Evolutionary conservation across 176 grass and related monocot genomes (phyloP), one percentile per base, ranked within the genome.

Genomic region (Pontederia crassipes): DNA sequence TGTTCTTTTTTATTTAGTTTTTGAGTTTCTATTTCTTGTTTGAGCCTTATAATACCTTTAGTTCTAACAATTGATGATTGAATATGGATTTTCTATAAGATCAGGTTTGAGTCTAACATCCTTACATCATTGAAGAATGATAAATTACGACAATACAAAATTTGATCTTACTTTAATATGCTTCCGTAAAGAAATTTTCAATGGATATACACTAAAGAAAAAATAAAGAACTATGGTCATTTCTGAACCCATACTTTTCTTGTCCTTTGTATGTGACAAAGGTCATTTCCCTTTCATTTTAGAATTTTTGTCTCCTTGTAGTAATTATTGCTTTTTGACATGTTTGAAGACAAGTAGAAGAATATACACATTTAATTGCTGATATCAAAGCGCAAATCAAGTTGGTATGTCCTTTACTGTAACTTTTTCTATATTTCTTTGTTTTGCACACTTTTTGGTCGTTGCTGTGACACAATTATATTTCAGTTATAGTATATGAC

Each of bases 311-410:
- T 2, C 14, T 70, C 17, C 10, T 46, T 60, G 47, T 13, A 17
- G 67, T 20, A 50, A 32, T 2, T 9, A 51, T 29, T 75, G 48
- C 55, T 59, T 71, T 55, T 74, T 67, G 4, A 9, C 46, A 56
- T 77, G 28, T 28, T 77, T 70, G 58, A 86, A 96, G 91, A 47
- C 86, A 96, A 62, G 85, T 96, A 79, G 91, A 96, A 13, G 91
- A 96, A 74, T 85, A 88, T 73, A 96, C 91, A 0, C 83, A 90
- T 55, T 72, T 87, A 5, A 88, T 90, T 8, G 86, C 86, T 59
- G 80, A 72, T 55, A 90, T 90, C 80, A 96, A 96, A 60, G 75
- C 86, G 8, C 91, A 90, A 46, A 90, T 90, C 69, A 96, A 96
- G 52, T 59, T 96, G 83, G 87, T 96, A 82, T 1, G 78, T 67